These are phyloP conservation scores for Mycena crocata DNA, from an alignment of 768 basidiomycete genomes.

Conservation along the genomic window DNA sequence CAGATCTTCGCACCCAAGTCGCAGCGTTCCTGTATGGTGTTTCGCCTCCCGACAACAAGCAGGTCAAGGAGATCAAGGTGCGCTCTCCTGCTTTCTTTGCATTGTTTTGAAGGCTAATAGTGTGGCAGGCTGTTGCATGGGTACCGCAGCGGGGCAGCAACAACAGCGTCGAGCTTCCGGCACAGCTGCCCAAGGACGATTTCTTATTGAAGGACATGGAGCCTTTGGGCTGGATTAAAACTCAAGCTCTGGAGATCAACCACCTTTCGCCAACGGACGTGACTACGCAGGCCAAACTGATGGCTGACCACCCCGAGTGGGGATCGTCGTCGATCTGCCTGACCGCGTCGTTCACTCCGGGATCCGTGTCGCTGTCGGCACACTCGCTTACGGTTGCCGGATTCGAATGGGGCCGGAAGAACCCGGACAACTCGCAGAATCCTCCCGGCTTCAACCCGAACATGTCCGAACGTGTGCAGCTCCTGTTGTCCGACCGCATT, in stretches of 20 bases:
- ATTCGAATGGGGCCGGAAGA: conserved; percentile 99
- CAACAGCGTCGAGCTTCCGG: conserved; percentile 91
- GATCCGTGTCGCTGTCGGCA: conserved; percentile 94
- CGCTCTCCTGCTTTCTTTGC: conserved; percentile 4
- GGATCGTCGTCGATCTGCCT: conserved; percentile 94
- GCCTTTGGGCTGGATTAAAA: conserved; percentile 96
- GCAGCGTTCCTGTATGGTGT: conserved; percentile 94
- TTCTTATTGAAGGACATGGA: conserved; percentile 95
- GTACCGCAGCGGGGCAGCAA: conserved; percentile 98
- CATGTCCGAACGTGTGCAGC: conserved; percentile 96
- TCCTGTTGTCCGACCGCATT: conserved; percentile 94
- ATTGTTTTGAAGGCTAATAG: conserved; percentile 11
- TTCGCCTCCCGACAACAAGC: conserved; percentile 95
- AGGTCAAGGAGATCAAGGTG: conserved; percentile 97
- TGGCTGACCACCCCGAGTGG: conserved; percentile 97
- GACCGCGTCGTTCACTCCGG: conserved; percentile 96
- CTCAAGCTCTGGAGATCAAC: conserved; percentile 91
- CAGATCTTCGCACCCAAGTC: conserved; percentile 96
- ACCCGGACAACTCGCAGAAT: conserved; percentile 85
- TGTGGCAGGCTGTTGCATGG: conserved; percentile 83
- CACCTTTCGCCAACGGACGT: conserved; percentile 95
- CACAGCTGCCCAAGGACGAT: conserved; percentile 92
- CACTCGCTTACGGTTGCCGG: conserved; percentile 92
- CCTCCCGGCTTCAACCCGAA: conserved; percentile 97
- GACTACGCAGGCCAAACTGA: conserved; percentile 93